phyloP scores from a whole-genome alignment of 1,284 basidiomycete species.

The Apiotrichum brassicae region DNA sequence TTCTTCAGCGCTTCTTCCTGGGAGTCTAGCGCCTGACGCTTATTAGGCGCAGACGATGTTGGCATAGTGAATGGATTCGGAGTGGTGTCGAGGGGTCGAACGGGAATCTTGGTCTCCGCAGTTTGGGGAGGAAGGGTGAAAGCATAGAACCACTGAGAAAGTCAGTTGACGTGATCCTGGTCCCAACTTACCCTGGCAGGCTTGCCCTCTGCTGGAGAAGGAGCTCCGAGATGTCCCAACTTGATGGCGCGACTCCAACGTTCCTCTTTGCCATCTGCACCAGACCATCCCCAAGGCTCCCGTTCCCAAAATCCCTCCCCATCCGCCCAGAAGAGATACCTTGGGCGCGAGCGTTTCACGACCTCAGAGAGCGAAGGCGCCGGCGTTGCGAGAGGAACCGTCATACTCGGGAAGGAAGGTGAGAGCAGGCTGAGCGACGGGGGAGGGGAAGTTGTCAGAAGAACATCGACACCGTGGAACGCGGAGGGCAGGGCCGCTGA shows the following conservation, averaged over 20 bases:
- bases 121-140: slow-evolving; percentile 57
- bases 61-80: slow-evolving; percentile 36
- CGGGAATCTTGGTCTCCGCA: slow-evolving; percentile 24
- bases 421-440: slow-evolving; percentile 62
- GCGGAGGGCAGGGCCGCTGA: slow-evolving; percentile 52
- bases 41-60: slow-evolving; percentile 16
- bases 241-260: slow-evolving; percentile 70
- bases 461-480: slow-evolving; percentile 66
- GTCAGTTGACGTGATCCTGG: background rate
- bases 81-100: slow-evolving; percentile 33
- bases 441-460: slow-evolving; percentile 76
- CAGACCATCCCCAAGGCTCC: slow-evolving; percentile 79
- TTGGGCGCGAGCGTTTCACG: slow-evolving; percentile 48
- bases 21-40: slow-evolving; percentile 58
- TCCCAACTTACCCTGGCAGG: slow-evolving; percentile 67
- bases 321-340: slow-evolving; percentile 53
- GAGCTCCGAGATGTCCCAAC: slow-evolving; percentile 75
- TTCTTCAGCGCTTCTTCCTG: slow-evolving; percentile 49
- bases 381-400: slow-evolving; percentile 47
- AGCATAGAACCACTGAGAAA: slow-evolving; percentile 65
- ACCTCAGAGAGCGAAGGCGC: slow-evolving; percentile 63
- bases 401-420: slow-evolving; percentile 50
- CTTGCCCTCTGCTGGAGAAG: slow-evolving; percentile 52
- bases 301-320: slow-evolving; percentile 74
- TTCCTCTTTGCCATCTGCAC: slow-evolving; percentile 50